A percentile compares a stretch with the other conserved stretches of the same genome.
These are phyloP conservation scores for Lepidopterella palustris DNA, from an alignment of 495 filamentous ascomycete species.

Conservation along the genomic window DNA sequence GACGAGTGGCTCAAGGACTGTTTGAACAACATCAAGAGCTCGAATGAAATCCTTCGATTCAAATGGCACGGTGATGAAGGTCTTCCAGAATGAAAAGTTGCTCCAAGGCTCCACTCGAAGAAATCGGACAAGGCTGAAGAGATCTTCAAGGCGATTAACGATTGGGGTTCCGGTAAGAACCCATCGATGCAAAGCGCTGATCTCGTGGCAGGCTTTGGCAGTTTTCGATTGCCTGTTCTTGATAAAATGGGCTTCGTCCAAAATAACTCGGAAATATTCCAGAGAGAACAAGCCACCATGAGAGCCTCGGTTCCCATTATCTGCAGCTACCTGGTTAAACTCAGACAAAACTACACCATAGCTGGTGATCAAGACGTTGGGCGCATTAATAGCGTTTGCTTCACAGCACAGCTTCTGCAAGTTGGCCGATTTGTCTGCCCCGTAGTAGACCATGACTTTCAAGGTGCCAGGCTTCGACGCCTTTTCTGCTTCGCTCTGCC, in stretches of 20 bases:
- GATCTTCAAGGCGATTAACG: slow-evolving; percentile 90
- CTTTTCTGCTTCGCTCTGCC: slow-evolving; percentile 90
- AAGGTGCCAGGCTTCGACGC: slow-evolving; percentile 75
- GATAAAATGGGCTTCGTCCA: slow-evolving; percentile 92
- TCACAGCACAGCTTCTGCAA: slow-evolving; percentile 69
- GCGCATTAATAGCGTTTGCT: slow-evolving; percentile 65
- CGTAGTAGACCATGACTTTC: slow-evolving; percentile 86
- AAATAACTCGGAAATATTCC: slow-evolving; percentile 87
- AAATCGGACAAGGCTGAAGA: slow-evolving; percentile 93
- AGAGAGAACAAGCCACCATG: slow-evolving; percentile 80
- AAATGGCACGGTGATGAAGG: slow-evolving; percentile 95
- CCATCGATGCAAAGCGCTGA: slow-evolving; percentile 82
- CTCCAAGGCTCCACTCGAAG: slow-evolving; percentile 92
- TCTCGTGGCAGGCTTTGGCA: slow-evolving; percentile 84
- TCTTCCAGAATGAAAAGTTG: slow-evolving; percentile 98
- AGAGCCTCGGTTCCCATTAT: slow-evolving; percentile 48
- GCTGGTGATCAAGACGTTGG: slow-evolving; percentile 89
- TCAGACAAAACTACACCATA: slow-evolving; percentile 91
- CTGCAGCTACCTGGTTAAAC: slow-evolving; percentile 60
- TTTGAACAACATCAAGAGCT: slow-evolving; percentile 94
- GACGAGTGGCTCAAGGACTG: slow-evolving; percentile 91
- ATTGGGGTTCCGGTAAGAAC: slow-evolving; percentile 93
- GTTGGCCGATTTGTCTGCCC: slow-evolving; percentile 70
- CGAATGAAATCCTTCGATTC: slow-evolving; percentile 90
- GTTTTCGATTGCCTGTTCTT: slow-evolving; percentile 84